phyloP scores from a whole-genome alignment of 2,329 filamentous ascomycete genomes.

The Knoxdaviesia capensis region DNA sequence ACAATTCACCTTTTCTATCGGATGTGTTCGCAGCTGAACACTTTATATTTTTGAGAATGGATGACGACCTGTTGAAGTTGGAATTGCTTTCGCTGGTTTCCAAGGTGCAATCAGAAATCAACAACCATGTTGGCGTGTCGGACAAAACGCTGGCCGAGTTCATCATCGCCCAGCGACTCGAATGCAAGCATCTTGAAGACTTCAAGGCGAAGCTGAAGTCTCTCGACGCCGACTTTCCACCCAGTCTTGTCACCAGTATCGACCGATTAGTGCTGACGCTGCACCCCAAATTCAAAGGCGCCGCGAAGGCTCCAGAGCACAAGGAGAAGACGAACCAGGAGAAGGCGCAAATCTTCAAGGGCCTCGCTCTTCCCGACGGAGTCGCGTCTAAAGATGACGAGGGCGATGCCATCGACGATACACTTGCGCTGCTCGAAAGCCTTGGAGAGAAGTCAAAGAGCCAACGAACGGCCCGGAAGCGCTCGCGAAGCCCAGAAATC shows the following conservation, averaged over 20 bases:
- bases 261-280: conserved; percentile 75
- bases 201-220: conserved; percentile 60
- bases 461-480: conserved; percentile 29
- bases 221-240: conserved; percentile 66
- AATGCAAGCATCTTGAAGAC: conserved; percentile 47
- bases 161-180: conserved; percentile 72
- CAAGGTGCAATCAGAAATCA: conserved; percentile 81
- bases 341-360: conserved; percentile 79
- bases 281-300: conserved; percentile 66
- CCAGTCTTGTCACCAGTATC: conserved; percentile 75
- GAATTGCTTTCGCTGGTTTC: conserved; percentile 88
- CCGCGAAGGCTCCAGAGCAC: conserved; percentile 1
- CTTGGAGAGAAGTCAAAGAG: conserved; percentile 28
- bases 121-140: conserved; percentile 79
- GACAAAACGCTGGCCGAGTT: conserved; percentile 96
- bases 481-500: conserved; percentile 28
- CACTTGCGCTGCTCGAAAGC: conserved; percentile 75
- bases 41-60: conserved; percentile 32
- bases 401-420: conserved; percentile 69
- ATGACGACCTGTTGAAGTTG: conserved; percentile 64
- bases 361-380: conserved; percentile 67
- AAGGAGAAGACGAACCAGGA: conserved; percentile 24
- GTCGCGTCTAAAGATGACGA: conserved; percentile 15
- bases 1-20: no score
- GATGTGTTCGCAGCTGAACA: no score